phyloP scores from a whole-genome alignment of 805 yeast species.

The Crinitomyces ghanaensis region DNA sequence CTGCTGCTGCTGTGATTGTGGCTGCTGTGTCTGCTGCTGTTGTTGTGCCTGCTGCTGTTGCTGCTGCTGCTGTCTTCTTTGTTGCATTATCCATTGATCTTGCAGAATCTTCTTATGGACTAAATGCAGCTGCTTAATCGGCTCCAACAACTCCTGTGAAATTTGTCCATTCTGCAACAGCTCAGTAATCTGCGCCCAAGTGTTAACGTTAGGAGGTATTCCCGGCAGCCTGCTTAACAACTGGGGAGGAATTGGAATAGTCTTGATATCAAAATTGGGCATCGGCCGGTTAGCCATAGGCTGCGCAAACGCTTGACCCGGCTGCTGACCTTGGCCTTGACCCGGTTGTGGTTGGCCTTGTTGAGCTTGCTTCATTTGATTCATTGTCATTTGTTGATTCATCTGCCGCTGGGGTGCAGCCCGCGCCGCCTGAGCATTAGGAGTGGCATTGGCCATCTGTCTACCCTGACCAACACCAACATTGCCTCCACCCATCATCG shows the following conservation, averaged over 20 bases:
- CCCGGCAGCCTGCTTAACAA: conserved; percentile 58
- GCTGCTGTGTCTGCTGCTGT: conserved; percentile 11
- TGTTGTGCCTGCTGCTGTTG: conserved; percentile 10
- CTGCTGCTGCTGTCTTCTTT: conserved; percentile 5
- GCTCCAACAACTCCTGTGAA: conserved; percentile 44
- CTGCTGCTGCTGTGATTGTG: conserved; percentile 18
- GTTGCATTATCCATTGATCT: conserved; percentile 18
- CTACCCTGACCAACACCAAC: not conserved
- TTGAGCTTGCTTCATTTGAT: conserved; percentile 1
- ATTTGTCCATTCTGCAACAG: conserved; percentile 47
- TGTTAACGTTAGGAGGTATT: conserved; percentile 63
- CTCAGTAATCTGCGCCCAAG: conserved; percentile 72
- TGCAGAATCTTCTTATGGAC: conserved; percentile 19
- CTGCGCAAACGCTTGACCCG: conserved; percentile 2
- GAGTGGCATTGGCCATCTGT: conserved; percentile 1
- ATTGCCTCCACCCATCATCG: not conserved
- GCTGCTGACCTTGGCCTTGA: conserved; percentile 10
- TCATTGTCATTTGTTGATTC: conserved; percentile 2
- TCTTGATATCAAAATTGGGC: conserved; percentile 33
- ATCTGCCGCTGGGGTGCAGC: conserved; percentile 4
- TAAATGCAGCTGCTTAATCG: conserved; percentile 55
- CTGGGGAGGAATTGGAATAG: conserved; percentile 61
- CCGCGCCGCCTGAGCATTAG: conserved; percentile 4
- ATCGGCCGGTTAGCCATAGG: conserved; percentile 1
- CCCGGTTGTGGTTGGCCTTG: conserved; percentile 1